These are phyloP conservation scores for Diaporthe capsici DNA, from an alignment of 2,329 filamentous ascomycete genomes.

Conservation along the genomic window DNA sequence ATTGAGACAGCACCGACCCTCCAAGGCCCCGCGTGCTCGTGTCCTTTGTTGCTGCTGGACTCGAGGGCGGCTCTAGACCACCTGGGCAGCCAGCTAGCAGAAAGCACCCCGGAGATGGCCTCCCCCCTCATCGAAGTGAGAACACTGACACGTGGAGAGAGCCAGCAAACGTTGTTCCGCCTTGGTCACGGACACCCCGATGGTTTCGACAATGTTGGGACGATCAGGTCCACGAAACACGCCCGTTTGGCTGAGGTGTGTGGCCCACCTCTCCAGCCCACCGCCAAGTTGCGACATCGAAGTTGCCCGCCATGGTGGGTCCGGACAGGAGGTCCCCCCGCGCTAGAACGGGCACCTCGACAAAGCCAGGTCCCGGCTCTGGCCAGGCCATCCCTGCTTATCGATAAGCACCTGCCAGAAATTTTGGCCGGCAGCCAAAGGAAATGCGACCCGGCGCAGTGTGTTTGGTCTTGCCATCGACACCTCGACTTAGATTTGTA, in stretches of 20 bases:
- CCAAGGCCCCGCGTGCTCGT: neutral
- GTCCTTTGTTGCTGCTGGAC: slow-evolving; percentile 32
- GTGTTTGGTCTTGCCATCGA: slow-evolving; percentile 1
- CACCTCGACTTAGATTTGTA: neutral
- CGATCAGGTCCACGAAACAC: slow-evolving; percentile 34
- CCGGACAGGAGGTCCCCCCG: slow-evolving; percentile 25
- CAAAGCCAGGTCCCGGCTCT: neutral
- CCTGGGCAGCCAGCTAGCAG: neutral
- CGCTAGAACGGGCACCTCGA: slow-evolving; percentile 29
- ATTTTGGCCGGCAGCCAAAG: slow-evolving; percentile 32
- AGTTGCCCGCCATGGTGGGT: slow-evolving; percentile 31
- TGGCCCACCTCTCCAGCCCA: slow-evolving; percentile 31
- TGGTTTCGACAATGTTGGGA: slow-evolving; percentile 30
- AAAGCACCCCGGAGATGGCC: neutral
- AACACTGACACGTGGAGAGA: slow-evolving; percentile 19
- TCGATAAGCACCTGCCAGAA: slow-evolving; percentile 36
- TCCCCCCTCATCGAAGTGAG: slow-evolving; percentile 21
- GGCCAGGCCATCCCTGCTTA: slow-evolving; percentile 33
- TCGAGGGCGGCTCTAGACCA: slow-evolving; percentile 22
- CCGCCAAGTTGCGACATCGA: slow-evolving; percentile 28
- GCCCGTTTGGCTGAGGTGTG: slow-evolving; percentile 34
- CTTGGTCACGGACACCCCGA: slow-evolving; percentile 38
- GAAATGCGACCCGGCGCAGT: neutral
- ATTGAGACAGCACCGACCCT: neutral
- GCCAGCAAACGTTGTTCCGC: slow-evolving; percentile 20